phyloP scores from a whole-genome alignment of 805 yeast species.

The Kuraishia capsulata region DNA sequence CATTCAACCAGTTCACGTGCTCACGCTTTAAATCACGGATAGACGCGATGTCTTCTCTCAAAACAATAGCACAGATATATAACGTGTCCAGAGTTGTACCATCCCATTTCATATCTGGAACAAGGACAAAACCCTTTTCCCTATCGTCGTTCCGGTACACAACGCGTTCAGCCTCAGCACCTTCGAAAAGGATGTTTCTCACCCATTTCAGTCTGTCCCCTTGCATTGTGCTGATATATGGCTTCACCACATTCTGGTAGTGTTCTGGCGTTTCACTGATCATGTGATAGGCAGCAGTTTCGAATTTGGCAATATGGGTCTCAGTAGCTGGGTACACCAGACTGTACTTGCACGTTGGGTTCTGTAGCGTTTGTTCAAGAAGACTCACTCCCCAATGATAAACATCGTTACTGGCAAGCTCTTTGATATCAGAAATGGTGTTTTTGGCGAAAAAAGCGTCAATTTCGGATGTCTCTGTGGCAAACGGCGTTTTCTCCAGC shows the following conservation, averaged over 20 bases:
- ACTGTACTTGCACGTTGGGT: constrained; percentile 63
- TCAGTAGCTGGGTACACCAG: constrained; percentile 85
- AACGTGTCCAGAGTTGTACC: constrained; percentile 56
- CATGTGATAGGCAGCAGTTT: constrained; percentile 48
- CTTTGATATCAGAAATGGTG: constrained; percentile 15
- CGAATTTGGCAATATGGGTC: constrained; percentile 71
- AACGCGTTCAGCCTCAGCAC: constrained; percentile 80
- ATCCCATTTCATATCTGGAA: constrained; percentile 98
- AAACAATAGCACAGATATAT: constrained; percentile 71
- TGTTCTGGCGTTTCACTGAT: constrained; percentile 75
- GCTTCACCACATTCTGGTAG: constrained; percentile 53
- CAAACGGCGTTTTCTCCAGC: constrained; percentile 66
- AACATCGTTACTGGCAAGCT: constrained; percentile 67
- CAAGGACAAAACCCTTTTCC: constrained; percentile 53
- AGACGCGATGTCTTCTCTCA: constrained; percentile 58
- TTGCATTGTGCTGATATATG: constrained; percentile 68
- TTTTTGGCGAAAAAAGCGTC: constrained; percentile 8
- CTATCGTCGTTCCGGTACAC: constrained; percentile 52
- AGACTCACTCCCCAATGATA: constrained; percentile 72
- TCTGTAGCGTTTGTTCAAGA: constrained; percentile 34
- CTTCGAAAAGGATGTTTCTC: constrained; percentile 67
- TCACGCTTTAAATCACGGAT: constrained; percentile 59
- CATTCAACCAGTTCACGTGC: constrained; percentile 52
- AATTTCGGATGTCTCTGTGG: constrained; percentile 17
- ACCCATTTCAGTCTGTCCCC: constrained; percentile 89